Base-by-base conservation (phyloP, 768 basidiomycete genomes). In the Collybiopsis luxurians region DNA sequence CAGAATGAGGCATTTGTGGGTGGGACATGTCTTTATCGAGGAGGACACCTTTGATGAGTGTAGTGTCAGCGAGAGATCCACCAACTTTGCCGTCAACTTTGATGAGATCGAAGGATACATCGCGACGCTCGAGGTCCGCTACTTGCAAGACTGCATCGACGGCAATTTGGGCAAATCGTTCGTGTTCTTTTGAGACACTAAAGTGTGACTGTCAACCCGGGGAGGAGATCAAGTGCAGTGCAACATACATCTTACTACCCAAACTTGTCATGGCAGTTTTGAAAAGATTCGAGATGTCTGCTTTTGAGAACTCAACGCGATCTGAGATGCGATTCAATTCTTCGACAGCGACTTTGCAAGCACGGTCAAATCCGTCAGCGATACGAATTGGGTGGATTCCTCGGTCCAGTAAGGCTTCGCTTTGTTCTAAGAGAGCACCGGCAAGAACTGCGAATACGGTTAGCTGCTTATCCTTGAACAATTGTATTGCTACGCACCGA, bases 11-110 rank as follows among this genome's bases (percentile, higher is more conserved):
- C 97, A 99, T 99, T 72, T 97, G 94, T 3, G 96, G 90, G 67
- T 99, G 97, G 12, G 95, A 98, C 90, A 99, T 96, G 75, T 99
- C 96, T 75, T 99, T 99, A 86, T 99, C 97, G 69, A 99, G 84
- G 64, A 99, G 91, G 42, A 99, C 97, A 64, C 97, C 97, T 65
- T 90, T 90, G 77, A 99, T 96, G 64, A 99, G 83, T 42, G 84
- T 85, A 6, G 93, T 98, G 74, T 99, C 97, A 9, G 92, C 93
- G 38, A 99, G 83, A 10, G 95, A 92, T 38, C 97, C 97, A 45
- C 97, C 97, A 61, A 98, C 96, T 76, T 98, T 98, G 67, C 96
- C 96, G 63, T 97, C 93, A 13, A 98, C 96, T 72, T 99, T 98
- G 82, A 98, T 98, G 60, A 98, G 80, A 74, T 99, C 97, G 69